phyloP scores from a whole-genome alignment of 306 rosid species.

The Castanospermum australe region DNA sequence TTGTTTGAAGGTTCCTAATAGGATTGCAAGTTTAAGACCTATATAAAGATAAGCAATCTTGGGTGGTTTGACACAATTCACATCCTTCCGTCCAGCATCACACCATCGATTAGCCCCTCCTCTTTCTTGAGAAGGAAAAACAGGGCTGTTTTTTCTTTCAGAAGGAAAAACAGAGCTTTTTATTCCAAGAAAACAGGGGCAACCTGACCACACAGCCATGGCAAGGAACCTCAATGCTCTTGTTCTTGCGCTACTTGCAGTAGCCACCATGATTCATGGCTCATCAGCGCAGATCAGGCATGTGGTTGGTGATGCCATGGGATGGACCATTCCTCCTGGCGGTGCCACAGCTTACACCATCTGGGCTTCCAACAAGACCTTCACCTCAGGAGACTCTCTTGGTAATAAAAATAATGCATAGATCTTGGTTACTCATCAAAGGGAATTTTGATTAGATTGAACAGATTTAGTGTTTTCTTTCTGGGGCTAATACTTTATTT shows the following conservation, averaged over 20 bases:
- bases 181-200: conserved; percentile 44
- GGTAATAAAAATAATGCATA: conserved; percentile 25
- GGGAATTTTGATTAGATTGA: too few species aligned
- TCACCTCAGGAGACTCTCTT: conserved; percentile 51
- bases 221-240: conserved; percentile 33
- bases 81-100: too few species aligned
- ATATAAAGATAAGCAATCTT: too few species aligned
- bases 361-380: conserved; percentile 68
- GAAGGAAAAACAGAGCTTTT: conserved; percentile 12
- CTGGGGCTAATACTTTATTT: neutral
- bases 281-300: conserved; percentile 43
- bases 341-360: conserved; percentile 36
- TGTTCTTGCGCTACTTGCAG: conserved; percentile 27
- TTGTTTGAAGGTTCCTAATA: too few species aligned
- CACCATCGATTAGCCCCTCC: too few species aligned
- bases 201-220: conserved; percentile 46
- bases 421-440: too few species aligned
- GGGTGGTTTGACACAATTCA: too few species aligned
- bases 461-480: neutral
- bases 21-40: too few species aligned
- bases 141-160: too few species aligned
- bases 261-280: conserved; percentile 41
- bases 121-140: too few species aligned
- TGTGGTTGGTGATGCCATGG: conserved; percentile 55
- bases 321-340: conserved; percentile 55